phyloP scores from a whole-genome alignment of 148 eudicot species.

The Arbutus unedo region DNA sequence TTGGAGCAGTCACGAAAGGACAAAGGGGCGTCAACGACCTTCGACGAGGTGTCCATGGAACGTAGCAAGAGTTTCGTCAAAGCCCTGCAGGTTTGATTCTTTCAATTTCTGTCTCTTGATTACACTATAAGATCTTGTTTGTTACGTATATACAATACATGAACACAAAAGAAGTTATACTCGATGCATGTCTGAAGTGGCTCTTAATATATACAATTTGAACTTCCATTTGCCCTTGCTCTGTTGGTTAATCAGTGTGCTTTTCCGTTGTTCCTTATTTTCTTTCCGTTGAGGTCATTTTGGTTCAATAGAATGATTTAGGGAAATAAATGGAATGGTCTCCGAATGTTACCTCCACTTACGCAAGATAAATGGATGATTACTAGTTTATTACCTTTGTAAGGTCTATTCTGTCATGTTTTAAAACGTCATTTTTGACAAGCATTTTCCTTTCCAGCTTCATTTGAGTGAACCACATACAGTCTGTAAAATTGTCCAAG shows the following conservation, averaged over 20 bases:
- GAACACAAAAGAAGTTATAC: background rate
- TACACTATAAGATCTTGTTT: slow-evolving; percentile 16
- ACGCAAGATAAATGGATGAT: background rate
- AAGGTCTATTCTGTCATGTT: background rate
- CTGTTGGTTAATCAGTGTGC: background rate
- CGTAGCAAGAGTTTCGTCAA: slow-evolving; percentile 53
- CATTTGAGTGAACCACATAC: background rate
- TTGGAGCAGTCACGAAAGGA: slow-evolving; percentile 23
- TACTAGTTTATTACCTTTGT: background rate
- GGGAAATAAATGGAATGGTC: background rate
- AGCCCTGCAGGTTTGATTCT: slow-evolving; percentile 49
- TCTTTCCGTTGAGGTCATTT: background rate
- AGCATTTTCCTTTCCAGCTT: background rate
- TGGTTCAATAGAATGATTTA: background rate
- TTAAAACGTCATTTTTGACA: background rate
- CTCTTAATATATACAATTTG: background rate
- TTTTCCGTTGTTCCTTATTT: slow-evolving; percentile 1
- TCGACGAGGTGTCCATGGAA: slow-evolving; percentile 56
- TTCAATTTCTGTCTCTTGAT: background rate
- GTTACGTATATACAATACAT: background rate
- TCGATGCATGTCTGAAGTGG: background rate
- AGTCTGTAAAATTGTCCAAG: background rate
- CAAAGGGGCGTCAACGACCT: slow-evolving; percentile 33
- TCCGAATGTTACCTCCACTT: background rate
- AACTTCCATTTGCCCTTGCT: background rate